A percentile compares a stretch with the other conserved stretches of the same genome.
phyloP scores from a whole-genome alignment of 1,284 basidiomycete genomes.

The Leccinum fuscescens region DNA sequence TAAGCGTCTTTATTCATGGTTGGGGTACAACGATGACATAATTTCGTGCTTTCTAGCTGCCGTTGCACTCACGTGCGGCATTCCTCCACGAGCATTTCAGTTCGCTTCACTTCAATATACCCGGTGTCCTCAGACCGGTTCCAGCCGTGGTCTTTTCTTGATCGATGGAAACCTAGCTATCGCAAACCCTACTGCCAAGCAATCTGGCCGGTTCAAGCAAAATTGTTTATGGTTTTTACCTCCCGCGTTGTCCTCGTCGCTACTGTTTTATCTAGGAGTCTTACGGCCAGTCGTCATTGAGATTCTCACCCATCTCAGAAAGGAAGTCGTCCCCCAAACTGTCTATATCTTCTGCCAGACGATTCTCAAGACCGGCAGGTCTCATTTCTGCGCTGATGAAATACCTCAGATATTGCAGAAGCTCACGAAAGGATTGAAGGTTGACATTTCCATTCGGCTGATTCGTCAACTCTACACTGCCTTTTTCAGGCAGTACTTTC shows the following conservation, averaged over 20 bases:
- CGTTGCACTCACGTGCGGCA: background rate
- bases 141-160: constrained; percentile 1
- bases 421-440: background rate
- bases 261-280: constrained; percentile 1
- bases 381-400: background rate
- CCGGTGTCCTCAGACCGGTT: background rate
- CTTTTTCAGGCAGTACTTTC: constrained; percentile 11
- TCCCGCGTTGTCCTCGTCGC: background rate
- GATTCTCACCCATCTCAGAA: background rate
- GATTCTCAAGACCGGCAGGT: background rate
- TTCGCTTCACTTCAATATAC: constrained; percentile 2
- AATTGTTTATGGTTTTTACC: constrained; percentile 8
- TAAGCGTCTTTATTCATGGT: background rate
- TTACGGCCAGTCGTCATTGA: background rate
- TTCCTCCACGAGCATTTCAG: constrained; percentile 3
- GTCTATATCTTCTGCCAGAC: background rate
- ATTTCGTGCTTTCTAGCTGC: background rate
- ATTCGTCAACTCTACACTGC: constrained; percentile 5
- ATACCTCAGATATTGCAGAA: background rate
- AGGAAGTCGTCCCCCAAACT: background rate
- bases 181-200: constrained; percentile 4
- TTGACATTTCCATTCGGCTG: background rate
- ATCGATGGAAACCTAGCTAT: constrained; percentile 4
- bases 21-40: background rate
- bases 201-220: background rate